Percentiles rank a stretch among this genome's conserved stretches.
These are phyloP conservation scores for Alternaria atra DNA, from an alignment of 2,329 filamentous ascomycete genomes.

Conservation along the genomic window DNA sequence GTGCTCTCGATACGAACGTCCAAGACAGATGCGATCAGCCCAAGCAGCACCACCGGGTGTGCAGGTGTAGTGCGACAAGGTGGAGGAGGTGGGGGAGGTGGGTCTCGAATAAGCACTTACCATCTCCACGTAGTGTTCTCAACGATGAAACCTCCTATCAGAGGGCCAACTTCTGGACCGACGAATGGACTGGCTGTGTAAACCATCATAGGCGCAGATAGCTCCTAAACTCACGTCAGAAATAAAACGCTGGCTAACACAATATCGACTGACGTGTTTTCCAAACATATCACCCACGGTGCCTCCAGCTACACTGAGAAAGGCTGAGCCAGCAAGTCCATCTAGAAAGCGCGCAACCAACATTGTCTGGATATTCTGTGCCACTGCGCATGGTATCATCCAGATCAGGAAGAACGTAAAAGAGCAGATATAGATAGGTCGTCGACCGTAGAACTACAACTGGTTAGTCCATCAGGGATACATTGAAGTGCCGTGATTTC, in stretches of 20 bases:
- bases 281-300: slow-evolving; percentile 75
- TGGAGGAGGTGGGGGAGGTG: slow-evolving; percentile 7
- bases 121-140: slow-evolving; percentile 71
- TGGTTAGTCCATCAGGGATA: slow-evolving; percentile 1
- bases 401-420: slow-evolving; percentile 80
- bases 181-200: slow-evolving; percentile 65
- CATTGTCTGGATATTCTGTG: slow-evolving; percentile 82
- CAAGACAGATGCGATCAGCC: slow-evolving; percentile 6
- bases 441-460: slow-evolving; percentile 76
- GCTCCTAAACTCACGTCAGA: slow-evolving; percentile 54
- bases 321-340: slow-evolving; percentile 72
- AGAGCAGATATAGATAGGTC: slow-evolving; percentile 80
- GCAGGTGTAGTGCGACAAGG: slow-evolving; percentile 15
- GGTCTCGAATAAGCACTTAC: slow-evolving; percentile 36
- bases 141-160: slow-evolving; percentile 84
- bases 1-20: slow-evolving; percentile 8
- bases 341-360: slow-evolving; percentile 80
- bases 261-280: slow-evolving; percentile 39
- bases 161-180: slow-evolving; percentile 64
- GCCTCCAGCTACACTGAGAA: slow-evolving; percentile 77
- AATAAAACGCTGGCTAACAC: neutral
- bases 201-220: slow-evolving; percentile 84
- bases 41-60: slow-evolving; percentile 6
- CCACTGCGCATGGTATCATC: slow-evolving; percentile 82
- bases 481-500: neutral